Base-by-base conservation (phyloP, 257 asterid genomes). In the Fraxinus pennsylvanica region DNA sequence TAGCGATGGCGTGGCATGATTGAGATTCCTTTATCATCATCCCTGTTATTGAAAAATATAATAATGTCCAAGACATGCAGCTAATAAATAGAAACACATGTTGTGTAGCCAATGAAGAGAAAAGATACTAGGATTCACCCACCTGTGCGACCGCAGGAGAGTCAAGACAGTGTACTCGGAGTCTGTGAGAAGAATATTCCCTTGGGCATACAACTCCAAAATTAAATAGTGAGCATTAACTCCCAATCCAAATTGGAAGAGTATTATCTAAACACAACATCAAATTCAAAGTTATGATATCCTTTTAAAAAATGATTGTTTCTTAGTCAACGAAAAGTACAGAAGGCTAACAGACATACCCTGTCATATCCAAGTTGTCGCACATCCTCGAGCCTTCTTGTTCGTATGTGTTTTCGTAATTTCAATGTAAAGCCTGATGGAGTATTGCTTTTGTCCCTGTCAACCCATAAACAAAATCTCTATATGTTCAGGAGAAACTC, bases 91-190 rank as follows among this genome's bases (percentile, higher is more conserved):
- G n/a, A 63, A 63, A 22, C 67, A 59, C 22, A 59, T 9, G 67
- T 12, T 10, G 36, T 22, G 21, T 41, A 35, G 27, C 17, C 17
- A 78, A 68, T 75, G 72, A 68, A 54, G 86, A 3, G 63, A 15
- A 47, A 50, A 66, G 68, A 84, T 36, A 75, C 27, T 50, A 70
- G 29, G 59, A 67, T 69, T 12, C 35, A 81, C 80, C 78, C 80
- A 95, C 99, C 99, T 96, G 96, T 96, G 99, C 0, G 99, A 96
- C 30, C 98, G 93, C 77, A 96, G 88, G 78, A 96, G 98, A 76
- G 99, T 96, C 94, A 96, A 74, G 83, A 92, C 98, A 85, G 86
- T 89, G 84, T 86, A 91, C 76, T 92, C 97, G 54, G 96, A 79
- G 85, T 96, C 98, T 33, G 98, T 93, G 43, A 96, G 97, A 75